Percentiles rank a stretch among this genome's conserved stretches.
phyloP scores from a whole-genome alignment of 257 asterid species.

The Eustoma russellianum region DNA sequence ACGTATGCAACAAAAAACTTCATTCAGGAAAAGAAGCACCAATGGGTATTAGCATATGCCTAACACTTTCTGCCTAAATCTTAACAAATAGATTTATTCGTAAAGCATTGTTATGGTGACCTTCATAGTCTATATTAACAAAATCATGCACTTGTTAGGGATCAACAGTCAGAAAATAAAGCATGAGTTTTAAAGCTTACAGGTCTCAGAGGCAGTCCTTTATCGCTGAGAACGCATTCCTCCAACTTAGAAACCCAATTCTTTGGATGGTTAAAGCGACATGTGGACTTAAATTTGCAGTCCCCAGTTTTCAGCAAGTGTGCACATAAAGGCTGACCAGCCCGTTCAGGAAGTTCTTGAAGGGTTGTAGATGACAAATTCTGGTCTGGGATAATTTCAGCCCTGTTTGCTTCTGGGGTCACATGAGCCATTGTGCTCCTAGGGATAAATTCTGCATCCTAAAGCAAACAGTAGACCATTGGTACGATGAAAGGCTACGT shows the following conservation, averaged over 20 bases:
- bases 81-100: no score
- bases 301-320: constrained; percentile 39
- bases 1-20: no score
- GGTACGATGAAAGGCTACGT: neutral
- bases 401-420: constrained; percentile 8
- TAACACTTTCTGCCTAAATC: no score
- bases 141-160: no score
- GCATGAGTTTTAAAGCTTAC: constrained; percentile 24
- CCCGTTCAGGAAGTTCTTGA: constrained; percentile 43
- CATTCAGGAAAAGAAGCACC: no score
- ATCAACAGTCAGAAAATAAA: constrained; percentile 4
- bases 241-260: constrained; percentile 10
- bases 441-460: constrained; percentile 15
- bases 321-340: constrained; percentile 38
- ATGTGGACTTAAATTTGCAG: constrained; percentile 29
- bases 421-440: constrained; percentile 10
- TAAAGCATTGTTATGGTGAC: no score
- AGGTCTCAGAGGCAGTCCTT: constrained; percentile 52
- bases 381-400: neutral
- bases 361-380: neutral
- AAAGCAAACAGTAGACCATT: constrained; percentile 1
- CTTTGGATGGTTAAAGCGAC: constrained; percentile 46
- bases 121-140: no score
- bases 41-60: no score
- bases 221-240: constrained; percentile 24